Conservation (phyloP, 805 yeast genomes). For the Candida ascalaphidarum region DNA sequence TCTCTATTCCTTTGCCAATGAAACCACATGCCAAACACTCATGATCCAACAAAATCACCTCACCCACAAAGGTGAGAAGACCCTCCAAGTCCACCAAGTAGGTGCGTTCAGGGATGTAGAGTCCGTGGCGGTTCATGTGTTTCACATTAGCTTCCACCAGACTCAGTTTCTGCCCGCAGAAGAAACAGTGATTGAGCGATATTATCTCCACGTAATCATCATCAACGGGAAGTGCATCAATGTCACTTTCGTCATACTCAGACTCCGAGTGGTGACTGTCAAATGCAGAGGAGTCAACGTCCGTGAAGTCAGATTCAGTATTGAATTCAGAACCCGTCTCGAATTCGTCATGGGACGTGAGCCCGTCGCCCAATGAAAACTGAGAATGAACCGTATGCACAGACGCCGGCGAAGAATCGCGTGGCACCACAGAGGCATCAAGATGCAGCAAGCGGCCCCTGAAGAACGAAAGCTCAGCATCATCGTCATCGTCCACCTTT, state of each 20-base stretch:
- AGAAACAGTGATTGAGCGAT: slow-evolving; percentile 50
- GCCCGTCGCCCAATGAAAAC: slow-evolving; percentile 43
- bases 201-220: too few relatives aligned
- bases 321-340: slow-evolving; percentile 47
- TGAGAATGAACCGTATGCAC: slow-evolving; percentile 47
- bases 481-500: slow-evolving; percentile 24
- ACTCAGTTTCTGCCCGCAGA: slow-evolving; percentile 45
- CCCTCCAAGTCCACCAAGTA: slow-evolving; percentile 30
- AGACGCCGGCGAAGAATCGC: slow-evolving; percentile 33
- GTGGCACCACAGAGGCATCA: slow-evolving; percentile 25
- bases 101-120: slow-evolving; percentile 36
- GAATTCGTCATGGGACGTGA: slow-evolving; percentile 15
- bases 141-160: slow-evolving; percentile 46
- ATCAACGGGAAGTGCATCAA: slow-evolving; percentile 35
- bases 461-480: slow-evolving; percentile 28
- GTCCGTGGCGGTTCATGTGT: slow-evolving; percentile 39
- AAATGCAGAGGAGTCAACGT: slow-evolving; percentile 4
- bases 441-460: slow-evolving; percentile 28
- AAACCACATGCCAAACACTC: slow-evolving; percentile 40
- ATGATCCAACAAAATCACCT: slow-evolving; percentile 27
- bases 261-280: not conserved
- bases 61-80: slow-evolving; percentile 28
- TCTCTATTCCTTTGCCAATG: slow-evolving; percentile 29
- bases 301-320: slow-evolving; percentile 11
- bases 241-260: slow-evolving; percentile 14